Conservation (phyloP, 768 basidiomycete species). For the Podaxis rugospora region DNA sequence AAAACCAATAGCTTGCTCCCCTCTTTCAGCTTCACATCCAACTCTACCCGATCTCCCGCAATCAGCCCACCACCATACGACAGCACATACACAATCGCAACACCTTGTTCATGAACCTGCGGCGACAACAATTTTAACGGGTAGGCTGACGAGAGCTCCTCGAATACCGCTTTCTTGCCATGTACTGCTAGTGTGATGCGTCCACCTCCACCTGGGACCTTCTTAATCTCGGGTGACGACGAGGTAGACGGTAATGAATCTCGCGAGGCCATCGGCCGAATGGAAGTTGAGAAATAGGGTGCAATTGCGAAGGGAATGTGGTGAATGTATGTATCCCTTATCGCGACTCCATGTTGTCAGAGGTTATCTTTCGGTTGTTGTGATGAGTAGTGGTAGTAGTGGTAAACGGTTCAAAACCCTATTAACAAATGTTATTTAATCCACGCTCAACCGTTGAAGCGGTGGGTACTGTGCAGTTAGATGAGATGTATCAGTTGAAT, state of each 20-base stretch:
- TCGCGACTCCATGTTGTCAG: not conserved
- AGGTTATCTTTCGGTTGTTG: not conserved
- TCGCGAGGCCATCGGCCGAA: not conserved
- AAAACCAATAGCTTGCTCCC: slow-evolving; percentile 65
- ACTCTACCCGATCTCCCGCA: slow-evolving; percentile 69
- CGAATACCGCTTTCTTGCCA: slow-evolving; percentile 57
- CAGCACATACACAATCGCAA: slow-evolving; percentile 74
- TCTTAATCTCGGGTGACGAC: not conserved
- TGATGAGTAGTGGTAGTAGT: not conserved
- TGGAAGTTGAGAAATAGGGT: not conserved
- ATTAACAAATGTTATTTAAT: too few relatives aligned
- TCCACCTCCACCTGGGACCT: slow-evolving; percentile 46
- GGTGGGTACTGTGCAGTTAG: too few relatives aligned
- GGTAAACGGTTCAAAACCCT: not conserved
- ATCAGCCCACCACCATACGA: slow-evolving; percentile 93
- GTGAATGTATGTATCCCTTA: not conserved
- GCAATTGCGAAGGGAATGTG: not conserved
- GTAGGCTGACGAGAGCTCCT: slow-evolving; percentile 74
- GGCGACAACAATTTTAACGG: slow-evolving; percentile 88
- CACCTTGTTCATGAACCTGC: slow-evolving; percentile 37
- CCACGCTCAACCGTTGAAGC: too few relatives aligned
- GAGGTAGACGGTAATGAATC: not conserved
- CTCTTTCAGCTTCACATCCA: slow-evolving; percentile 57
- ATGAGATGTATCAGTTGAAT: not conserved
- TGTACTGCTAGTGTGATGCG: slow-evolving; percentile 50